phyloP scores from a whole-genome alignment of 208 protist genomes.

The Crithidia sp. region DNA sequence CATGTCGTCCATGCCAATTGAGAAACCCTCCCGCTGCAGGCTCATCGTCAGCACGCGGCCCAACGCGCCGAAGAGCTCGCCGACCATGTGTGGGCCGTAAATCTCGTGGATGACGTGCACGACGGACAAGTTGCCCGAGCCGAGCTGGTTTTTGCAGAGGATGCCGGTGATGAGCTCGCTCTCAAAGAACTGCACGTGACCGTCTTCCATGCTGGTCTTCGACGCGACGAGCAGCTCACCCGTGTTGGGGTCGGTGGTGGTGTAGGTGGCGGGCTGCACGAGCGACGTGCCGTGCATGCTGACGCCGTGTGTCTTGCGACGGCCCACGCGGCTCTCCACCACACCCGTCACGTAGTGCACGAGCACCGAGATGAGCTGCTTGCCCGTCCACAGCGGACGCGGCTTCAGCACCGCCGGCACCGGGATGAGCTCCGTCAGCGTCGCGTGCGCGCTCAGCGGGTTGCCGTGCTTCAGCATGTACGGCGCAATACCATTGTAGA shows the following conservation, averaged over 20 bases:
- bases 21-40: slow-evolving; percentile 97
- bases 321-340: slow-evolving; percentile 25
- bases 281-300: slow-evolving; percentile 90
- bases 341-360: slow-evolving; percentile 81
- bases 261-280: slow-evolving; percentile 78
- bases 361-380: slow-evolving; percentile 96
- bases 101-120: slow-evolving; percentile 97
- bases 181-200: slow-evolving; percentile 89
- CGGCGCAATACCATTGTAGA: slow-evolving; percentile 90
- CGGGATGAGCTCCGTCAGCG: slow-evolving; percentile 79
- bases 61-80: slow-evolving; percentile 94
- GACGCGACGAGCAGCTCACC: slow-evolving; percentile 39
- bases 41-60: slow-evolving; percentile 96
- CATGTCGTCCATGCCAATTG: slow-evolving; percentile 99
- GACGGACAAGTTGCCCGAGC: slow-evolving; percentile 83
- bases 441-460: slow-evolving; percentile 40
- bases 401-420: slow-evolving; percentile 96
- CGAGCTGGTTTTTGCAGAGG: slow-evolving; percentile 97
- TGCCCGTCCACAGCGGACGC: slow-evolving; percentile 95
- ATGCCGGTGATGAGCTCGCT: slow-evolving; percentile 97
- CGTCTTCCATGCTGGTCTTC: slow-evolving; percentile 73
- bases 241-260: slow-evolving; percentile 58
- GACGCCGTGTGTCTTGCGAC: slow-evolving; percentile 54
- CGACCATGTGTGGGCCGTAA: slow-evolving; percentile 95
- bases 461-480: slow-evolving; percentile 75